Evolutionary conservation across 2,329 filamentous ascomycete species (phyloP), one percentile per base, ranked within the genome.

Genomic region (Phyllosticta capitalensis): DNA sequence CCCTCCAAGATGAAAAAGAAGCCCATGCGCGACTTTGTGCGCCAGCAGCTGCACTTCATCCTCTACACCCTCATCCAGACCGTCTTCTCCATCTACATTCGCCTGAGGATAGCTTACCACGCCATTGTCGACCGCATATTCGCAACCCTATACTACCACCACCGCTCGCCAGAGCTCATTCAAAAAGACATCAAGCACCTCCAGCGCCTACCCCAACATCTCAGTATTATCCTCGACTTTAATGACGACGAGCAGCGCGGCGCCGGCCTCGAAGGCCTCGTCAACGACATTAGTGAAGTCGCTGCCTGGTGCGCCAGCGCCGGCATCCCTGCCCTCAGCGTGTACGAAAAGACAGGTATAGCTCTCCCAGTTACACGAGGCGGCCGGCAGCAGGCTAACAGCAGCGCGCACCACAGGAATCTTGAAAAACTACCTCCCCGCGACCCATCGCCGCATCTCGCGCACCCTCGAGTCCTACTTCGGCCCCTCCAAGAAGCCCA

Each of bases 121-220:
- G 83, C 87, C 9, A 81, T 95, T 55, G 79, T 85, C 65, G 88
- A 94, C 71, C 86, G 89, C 61, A 77, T 92, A 64, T 83, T 90
- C 57, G 89, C 90, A 9, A 82, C 97, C 62, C 79, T 95, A 58
- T 92, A 92, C 72, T 94, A 99, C 76, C 95, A 99, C 76, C 94
- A 99, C 74, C 89, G 90, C 56, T 95, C 92, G 0, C 94, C 94
- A 7, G 90, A 95, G 70, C 84, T 96, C 69, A 96, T 99, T 66
- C 85, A 87, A 68, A 86, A 88, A 68, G 94, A 99, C 75, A 87
- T 97, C 24, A 84, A 84, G 71, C 80, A 81, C 9, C 74, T 99
- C 60, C 81, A 79, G 61, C 84, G 87, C 66, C 75, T 95, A 62
- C 94, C 94, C 2, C 83, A 88, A 64, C 94, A 99, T 70, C 73